Evolutionary conservation across 2,329 filamentous ascomycete genomes (phyloP).

Genomic region (Venturia pyrina): DNA sequence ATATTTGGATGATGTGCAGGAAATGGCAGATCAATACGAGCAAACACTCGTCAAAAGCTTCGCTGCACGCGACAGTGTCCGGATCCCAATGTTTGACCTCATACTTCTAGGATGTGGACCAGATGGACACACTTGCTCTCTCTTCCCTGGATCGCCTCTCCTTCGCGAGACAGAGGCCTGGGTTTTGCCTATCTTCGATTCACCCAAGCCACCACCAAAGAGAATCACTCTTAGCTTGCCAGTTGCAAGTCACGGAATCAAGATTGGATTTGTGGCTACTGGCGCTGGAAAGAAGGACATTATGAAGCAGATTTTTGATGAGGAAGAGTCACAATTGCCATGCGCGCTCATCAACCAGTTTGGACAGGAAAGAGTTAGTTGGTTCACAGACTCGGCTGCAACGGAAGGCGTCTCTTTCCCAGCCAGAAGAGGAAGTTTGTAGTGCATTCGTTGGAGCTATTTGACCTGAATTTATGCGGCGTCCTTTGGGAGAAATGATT

Average conservation of each 20-base stretch:
- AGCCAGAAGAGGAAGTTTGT: slow-evolving; percentile 52
- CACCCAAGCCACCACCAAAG: slow-evolving; percentile 83
- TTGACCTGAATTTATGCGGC: neutral
- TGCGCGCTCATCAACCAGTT: slow-evolving; percentile 81
- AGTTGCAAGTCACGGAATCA: slow-evolving; percentile 77
- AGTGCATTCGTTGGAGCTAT: neutral
- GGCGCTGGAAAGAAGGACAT: slow-evolving; percentile 84
- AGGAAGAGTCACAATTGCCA: slow-evolving; percentile 64
- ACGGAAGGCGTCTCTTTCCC: slow-evolving; percentile 80
- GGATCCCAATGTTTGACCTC: slow-evolving; percentile 89
- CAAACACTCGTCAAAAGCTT: slow-evolving; percentile 76
- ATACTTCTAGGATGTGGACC: slow-evolving; percentile 88
- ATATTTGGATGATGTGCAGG: slow-evolving; percentile 68
- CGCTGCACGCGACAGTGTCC: slow-evolving; percentile 85
- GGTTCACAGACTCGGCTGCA: slow-evolving; percentile 85
- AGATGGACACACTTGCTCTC: slow-evolving; percentile 92
- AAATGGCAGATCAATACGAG: slow-evolving; percentile 90
- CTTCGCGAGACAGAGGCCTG: slow-evolving; percentile 81
- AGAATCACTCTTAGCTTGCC: slow-evolving; percentile 89
- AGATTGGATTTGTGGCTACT: slow-evolving; percentile 85
- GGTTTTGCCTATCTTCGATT: slow-evolving; percentile 87
- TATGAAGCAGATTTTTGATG: slow-evolving; percentile 84
- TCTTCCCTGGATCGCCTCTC: slow-evolving; percentile 84
- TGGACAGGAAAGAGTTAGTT: slow-evolving; percentile 77
- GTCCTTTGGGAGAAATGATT: neutral